Percentiles rank a stretch among this genome's conserved stretches.
Conservation (phyloP, 2,329 filamentous ascomycete genomes). For the Colletotrichum shisoi region DNA sequence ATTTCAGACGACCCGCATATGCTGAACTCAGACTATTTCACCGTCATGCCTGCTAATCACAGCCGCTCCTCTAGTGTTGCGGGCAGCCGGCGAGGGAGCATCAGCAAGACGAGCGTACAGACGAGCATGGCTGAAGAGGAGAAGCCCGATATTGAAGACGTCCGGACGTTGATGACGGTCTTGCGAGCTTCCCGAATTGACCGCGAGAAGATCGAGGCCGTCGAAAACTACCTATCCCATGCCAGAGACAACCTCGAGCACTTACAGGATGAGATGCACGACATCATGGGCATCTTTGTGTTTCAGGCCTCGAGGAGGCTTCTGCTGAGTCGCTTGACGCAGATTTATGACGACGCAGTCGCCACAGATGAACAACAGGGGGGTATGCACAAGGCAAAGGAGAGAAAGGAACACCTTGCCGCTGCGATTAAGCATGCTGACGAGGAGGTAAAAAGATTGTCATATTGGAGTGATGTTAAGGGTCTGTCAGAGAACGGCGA, state of each 20-base stretch:
- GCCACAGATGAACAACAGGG: constrained; percentile 58
- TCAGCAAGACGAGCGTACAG: constrained; percentile 52
- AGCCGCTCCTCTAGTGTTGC: constrained; percentile 42
- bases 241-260: constrained; percentile 78
- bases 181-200: constrained; percentile 80
- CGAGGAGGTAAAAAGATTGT: constrained; percentile 78
- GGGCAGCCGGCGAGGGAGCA: constrained; percentile 46
- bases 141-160: constrained; percentile 62
- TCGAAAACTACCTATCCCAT: constrained; percentile 82
- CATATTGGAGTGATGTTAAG: constrained; percentile 88
- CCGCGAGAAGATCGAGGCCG: constrained; percentile 85
- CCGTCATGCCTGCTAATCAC: constrained; percentile 65
- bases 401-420: constrained; percentile 71
- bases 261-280: constrained; percentile 78
- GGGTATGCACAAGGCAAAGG: constrained; percentile 44
- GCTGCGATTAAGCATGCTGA: constrained; percentile 79
- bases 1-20: constrained; percentile 66
- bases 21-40: constrained; percentile 81
- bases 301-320: constrained; percentile 88
- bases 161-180: constrained; percentile 72
- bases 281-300: constrained; percentile 85
- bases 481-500: constrained; percentile 67
- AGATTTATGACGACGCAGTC: constrained; percentile 65
- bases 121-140: constrained; percentile 36
- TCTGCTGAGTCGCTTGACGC: constrained; percentile 73